phyloP scores from a whole-genome alignment of 1,284 basidiomycete species.

The Apiotrichum domesticum region DNA sequence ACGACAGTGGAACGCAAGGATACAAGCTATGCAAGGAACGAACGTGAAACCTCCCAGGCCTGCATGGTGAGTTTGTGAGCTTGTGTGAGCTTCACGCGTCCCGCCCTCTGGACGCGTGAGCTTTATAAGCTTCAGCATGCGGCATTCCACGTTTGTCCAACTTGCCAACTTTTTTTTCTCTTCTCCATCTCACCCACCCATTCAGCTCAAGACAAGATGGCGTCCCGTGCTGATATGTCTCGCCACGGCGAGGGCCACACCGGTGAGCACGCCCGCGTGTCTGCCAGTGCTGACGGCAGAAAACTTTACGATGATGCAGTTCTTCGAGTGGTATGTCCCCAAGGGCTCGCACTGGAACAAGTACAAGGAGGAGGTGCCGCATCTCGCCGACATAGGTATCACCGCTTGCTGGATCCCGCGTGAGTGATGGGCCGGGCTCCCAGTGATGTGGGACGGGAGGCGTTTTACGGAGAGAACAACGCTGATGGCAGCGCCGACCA shows the following conservation, averaged over 20 bases:
- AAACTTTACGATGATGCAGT: conserved; percentile 47
- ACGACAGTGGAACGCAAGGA: too few relatives aligned
- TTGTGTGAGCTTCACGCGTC: too few relatives aligned
- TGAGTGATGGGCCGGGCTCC: conserved; percentile 18
- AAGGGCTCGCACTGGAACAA: conserved; percentile 59
- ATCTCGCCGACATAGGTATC: conserved; percentile 68
- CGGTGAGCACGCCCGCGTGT: conserved; percentile 1
- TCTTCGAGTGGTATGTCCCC: conserved; percentile 44
- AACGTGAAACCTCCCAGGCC: too few relatives aligned
- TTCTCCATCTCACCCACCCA: too few relatives aligned
- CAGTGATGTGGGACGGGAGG: too few relatives aligned
- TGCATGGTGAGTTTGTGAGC: too few relatives aligned
- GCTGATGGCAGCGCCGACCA: conserved; percentile 36
- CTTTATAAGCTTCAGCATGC: too few relatives aligned
- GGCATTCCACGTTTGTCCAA: too few relatives aligned
- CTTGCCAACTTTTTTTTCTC: too few relatives aligned
- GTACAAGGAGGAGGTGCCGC: conserved; percentile 63
- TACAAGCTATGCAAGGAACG: too few relatives aligned
- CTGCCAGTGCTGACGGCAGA: conserved; percentile 14
- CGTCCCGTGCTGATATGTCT: conserved; percentile 5
- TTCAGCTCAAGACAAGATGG: neutral
- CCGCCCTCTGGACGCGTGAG: too few relatives aligned
- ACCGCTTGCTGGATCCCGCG: conserved; percentile 66
- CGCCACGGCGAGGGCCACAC: conserved; percentile 9
- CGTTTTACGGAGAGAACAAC: neutral